These are phyloP conservation scores for Alternaria sp. DNA, from an alignment of 2,329 filamentous ascomycete genomes.

Conservation along the genomic window DNA sequence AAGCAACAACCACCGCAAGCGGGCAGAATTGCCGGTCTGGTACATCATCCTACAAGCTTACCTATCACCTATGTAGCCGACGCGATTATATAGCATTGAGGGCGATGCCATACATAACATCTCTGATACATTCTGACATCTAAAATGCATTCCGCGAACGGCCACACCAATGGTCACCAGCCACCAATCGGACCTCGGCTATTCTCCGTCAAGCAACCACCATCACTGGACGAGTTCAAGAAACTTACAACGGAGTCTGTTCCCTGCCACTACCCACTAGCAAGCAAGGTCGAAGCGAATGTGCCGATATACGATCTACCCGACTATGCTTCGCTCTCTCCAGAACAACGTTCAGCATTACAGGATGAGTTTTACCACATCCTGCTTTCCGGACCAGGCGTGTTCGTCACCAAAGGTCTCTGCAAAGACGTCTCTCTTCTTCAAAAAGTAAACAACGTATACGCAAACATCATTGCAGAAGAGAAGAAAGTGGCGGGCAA, in stretches of 20 bases:
- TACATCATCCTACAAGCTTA: not conserved
- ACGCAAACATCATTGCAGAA: conserved; percentile 48
- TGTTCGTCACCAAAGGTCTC: conserved; percentile 60
- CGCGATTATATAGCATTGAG: not conserved
- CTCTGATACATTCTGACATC: not conserved
- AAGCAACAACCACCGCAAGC: not conserved
- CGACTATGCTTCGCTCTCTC: conserved; percentile 43
- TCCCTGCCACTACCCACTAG: conserved; percentile 55
- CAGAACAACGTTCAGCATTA: conserved; percentile 47
- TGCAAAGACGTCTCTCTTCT: conserved; percentile 43
- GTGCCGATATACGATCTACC: conserved; percentile 63
- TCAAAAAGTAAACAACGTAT: conserved; percentile 32
- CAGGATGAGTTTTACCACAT: conserved; percentile 68
- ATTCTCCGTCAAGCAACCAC: conserved; percentile 37
- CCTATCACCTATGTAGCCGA: not conserved
- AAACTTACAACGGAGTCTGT: conserved; percentile 53
- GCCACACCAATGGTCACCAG: not conserved
- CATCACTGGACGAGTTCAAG: conserved; percentile 55
- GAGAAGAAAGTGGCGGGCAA: conserved; percentile 55
- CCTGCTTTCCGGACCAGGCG: conserved; percentile 63
- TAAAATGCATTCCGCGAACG: not conserved
- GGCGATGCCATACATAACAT: not conserved
- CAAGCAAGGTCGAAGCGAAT: conserved; percentile 55
- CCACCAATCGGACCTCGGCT: conserved; percentile 31
- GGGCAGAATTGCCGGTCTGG: not conserved